phyloP scores from a whole-genome alignment of 306 rosid genomes.

The Malus sieversii region DNA sequence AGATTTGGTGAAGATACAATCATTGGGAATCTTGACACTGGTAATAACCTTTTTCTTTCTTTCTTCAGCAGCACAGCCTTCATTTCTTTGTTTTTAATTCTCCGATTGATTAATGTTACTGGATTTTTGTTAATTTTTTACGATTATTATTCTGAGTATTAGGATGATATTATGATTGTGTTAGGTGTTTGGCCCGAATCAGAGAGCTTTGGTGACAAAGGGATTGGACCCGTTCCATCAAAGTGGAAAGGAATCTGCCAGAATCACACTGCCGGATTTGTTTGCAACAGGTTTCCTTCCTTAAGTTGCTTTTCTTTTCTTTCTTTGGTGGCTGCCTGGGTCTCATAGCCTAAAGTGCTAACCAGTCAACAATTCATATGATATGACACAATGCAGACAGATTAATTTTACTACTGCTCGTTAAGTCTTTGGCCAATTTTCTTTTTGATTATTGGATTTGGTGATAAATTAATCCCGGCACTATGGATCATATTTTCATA shows the following conservation, averaged over 20 bases:
- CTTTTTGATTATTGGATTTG: background rate
- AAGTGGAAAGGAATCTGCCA: constrained; percentile 72
- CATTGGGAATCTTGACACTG: constrained; percentile 57
- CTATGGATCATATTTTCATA: background rate
- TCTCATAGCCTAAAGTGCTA: too few relatives aligned
- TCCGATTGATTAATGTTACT: too few relatives aligned
- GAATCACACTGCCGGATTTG: constrained; percentile 22
- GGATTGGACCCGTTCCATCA: constrained; percentile 51
- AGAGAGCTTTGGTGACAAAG: constrained; percentile 54
- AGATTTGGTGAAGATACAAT: constrained; percentile 57
- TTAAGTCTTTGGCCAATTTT: too few relatives aligned
- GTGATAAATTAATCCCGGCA: background rate
- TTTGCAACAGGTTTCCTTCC: constrained; percentile 48
- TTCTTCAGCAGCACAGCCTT: background rate
- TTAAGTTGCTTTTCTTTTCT: too few relatives aligned
- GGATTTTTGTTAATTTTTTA: too few relatives aligned
- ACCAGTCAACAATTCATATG: too few relatives aligned
- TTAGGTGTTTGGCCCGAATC: constrained; percentile 70
- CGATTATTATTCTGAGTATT: too few relatives aligned
- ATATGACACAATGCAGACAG: too few relatives aligned
- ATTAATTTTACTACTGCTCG: too few relatives aligned
- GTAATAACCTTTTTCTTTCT: constrained; percentile 14
- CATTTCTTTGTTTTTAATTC: background rate
- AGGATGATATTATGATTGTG: background rate
- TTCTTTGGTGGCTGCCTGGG: too few relatives aligned